Evolutionary conservation across 2,329 filamentous ascomycete genomes (phyloP), one percentile per base, ranked within the genome.

Genomic region (Colletotrichum sp.): DNA sequence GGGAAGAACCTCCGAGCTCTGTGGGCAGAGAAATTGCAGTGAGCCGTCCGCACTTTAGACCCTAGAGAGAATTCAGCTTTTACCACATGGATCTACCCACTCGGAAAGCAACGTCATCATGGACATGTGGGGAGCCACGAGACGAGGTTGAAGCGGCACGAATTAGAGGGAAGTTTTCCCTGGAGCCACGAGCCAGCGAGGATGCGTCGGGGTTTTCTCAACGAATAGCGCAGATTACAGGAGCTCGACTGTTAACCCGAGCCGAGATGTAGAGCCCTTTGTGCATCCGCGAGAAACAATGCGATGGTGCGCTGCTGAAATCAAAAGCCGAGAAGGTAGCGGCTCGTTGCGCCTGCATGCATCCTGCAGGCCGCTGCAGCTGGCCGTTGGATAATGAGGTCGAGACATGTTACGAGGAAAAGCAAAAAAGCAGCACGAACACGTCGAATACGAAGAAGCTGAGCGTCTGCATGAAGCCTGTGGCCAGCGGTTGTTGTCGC

Each of bases 341-440:
- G 64, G 70, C 64, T 57, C 12, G 49, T 25, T 73, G 55, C 39
- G 34, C 68, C 16, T 49, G 34, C 59, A 72, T 68, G 68, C 52
- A 61, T 29, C 55, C 59, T 49, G 52, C 70, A 66, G 61, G 34
- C 22, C 19, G 29, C 34, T 30, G 68, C 61, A 71, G 55, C 16
- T 39, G 61, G 61, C 49, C 72, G 59, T 66, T 75, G 44, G 27
- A 36, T 49, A 59, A 65, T 19, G 39, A 36, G 44, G n/a, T 61
- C 67, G n/a, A 71, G 67, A 74, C 71, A 49, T 13, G 34, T 59
- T 74, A 62, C 49, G 71, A 36, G 52, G 15, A n/a, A n/a, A 39
- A 57, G 16, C 55, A 57, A 13, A 52, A 55, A 55, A 7, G n/a
- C 57, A 25, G 8, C 16, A 55, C 27, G 5, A 62, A 11, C 57